Base-by-base conservation (phyloP, 2,329 filamentous ascomycete species). In the Colletotrichum sp. region DNA sequence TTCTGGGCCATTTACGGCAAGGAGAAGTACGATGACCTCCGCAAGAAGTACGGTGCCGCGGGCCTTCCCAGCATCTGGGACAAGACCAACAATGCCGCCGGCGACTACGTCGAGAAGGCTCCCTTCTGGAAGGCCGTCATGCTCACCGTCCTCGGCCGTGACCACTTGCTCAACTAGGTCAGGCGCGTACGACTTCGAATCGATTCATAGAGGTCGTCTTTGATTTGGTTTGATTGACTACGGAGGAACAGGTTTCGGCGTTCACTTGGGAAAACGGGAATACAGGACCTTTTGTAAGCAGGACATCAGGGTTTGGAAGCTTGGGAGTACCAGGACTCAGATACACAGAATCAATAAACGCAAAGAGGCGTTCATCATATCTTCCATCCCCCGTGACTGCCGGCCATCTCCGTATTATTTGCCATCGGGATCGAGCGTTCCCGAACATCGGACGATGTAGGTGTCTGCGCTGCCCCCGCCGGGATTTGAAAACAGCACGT, bases 1-100 rank as follows among this genome's bases (percentile, higher is more conserved):
- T 94, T 94, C 80, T 94, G 93, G 92, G 81, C 84, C 9, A 87
- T 90, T 62, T 94, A 93, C 76, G 89, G 93, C 80, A 85, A 87
- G 52, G 78, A 83, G 18, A 89, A 89, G 79, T 94, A 94, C 75
- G 89, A 93, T 52, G 81, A 80, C 3, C 83, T 94, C 64, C 84
- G 93, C 26, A 81, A 82, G n/a, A 91, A 89, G 79, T 94, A 93
- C 79, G 83, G 85, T 8, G 93, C 93, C 0, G 83, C 84, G 3
- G 88, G 89, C 64, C 80, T 94, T 76, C 92, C 92, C 1, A 92
- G 85, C 38, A 91, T 94, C 4, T 93, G 91, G 75, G 91, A 94
- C 78, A 94, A 94, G 83, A 90, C 93, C 28, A 90, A 89, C 16
- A 65, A 66, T 9, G 24, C 21, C 8, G 30, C n/a, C 2, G 21